phyloP scores from a whole-genome alignment of 345 rosid genomes.

The Gossypium rotundifolium region DNA sequence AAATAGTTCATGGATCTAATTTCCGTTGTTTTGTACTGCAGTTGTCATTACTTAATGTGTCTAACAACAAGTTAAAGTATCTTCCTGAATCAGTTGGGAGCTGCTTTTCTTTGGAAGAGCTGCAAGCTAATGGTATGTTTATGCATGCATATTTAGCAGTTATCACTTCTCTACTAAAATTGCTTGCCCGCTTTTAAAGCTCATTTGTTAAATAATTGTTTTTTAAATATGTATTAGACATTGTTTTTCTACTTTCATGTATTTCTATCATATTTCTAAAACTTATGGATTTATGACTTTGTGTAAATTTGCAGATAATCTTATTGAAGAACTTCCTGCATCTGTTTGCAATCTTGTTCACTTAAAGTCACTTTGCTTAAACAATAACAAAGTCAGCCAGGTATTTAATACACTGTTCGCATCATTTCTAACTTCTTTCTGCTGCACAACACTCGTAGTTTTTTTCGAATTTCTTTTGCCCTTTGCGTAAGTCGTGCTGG shows the following conservation, averaged over 20 bases:
- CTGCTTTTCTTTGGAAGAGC: constrained; percentile 88
- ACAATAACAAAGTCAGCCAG: constrained; percentile 71
- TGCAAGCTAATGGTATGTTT: constrained; percentile 77
- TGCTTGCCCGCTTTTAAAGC: background rate
- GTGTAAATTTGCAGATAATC: constrained; percentile 65
- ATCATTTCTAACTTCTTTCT: constrained; percentile 1
- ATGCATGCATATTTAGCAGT: background rate
- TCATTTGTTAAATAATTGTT: background rate
- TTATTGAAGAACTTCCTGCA: constrained; percentile 71
- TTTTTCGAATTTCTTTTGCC: background rate
- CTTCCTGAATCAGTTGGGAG: constrained; percentile 95
- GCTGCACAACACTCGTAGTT: background rate
- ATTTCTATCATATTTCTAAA: background rate
- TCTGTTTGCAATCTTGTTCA: constrained; percentile 77
- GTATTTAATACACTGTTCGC: constrained; percentile 26
- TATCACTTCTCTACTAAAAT: background rate
- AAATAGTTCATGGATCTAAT: constrained; percentile 10
- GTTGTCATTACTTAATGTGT: constrained; percentile 77
- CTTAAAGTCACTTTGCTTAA: constrained; percentile 66
- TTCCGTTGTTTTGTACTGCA: constrained; percentile 36
- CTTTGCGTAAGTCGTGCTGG: background rate
- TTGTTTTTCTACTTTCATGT: background rate
- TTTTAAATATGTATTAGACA: background rate
- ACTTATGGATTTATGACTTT: constrained; percentile 16
- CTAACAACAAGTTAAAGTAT: constrained; percentile 75